Base-by-base conservation (phyloP, 2,329 filamentous ascomycete species). In the Truncatella angustata region DNA sequence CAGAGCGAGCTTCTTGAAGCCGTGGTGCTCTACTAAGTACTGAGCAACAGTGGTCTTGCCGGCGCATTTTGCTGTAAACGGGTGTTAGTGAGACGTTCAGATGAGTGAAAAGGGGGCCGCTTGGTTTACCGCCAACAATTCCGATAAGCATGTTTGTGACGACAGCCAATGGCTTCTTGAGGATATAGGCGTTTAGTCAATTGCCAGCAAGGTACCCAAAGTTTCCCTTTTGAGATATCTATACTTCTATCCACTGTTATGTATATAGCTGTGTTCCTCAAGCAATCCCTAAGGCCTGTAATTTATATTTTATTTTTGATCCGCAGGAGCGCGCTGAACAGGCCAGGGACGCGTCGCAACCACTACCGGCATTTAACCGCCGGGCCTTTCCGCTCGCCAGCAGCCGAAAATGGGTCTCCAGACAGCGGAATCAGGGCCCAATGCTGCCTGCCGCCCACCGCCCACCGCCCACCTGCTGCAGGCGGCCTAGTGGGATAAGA, bases 1-100 rank as follows among this genome's bases (percentile, higher is more conserved):
- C 26, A 96, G 77, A 61, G 82, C 79, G 52, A 97, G 80, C 43
- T 83, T 82, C 55, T 81, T 84, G 72, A 97, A 99, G 55, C 83
- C 85, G 70, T 97, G 88, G 58, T 92, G 83, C 57, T 91, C 82
- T 58, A 92, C 83, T 7, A 99, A 82, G 68, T 96, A 97, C 50
- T 90, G 83, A 53, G 91, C 91, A 58, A 97, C 90, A 9, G 91
- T 90, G 66, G 85, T 86, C 75, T 97, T 97, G 64, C 94, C 94
- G 45, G 93, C 86, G 74, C 92, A 97, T 63, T 97, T 93, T 64
- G 90, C 92, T 94, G 64, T 36, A 36, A 26, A 21, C 28, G 14
- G 11, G 32, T 57, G 53, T 56, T 47, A 59, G 59, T 58, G 37
- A 49, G 18, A 18, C 18, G 24, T 10, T n/a, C 24, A 3, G 20